A percentile compares a stretch with the other conserved stretches of the same genome.
phyloP scores from a whole-genome alignment of 2,329 filamentous ascomycete species.

The Malbranchea cinnamomea region DNA sequence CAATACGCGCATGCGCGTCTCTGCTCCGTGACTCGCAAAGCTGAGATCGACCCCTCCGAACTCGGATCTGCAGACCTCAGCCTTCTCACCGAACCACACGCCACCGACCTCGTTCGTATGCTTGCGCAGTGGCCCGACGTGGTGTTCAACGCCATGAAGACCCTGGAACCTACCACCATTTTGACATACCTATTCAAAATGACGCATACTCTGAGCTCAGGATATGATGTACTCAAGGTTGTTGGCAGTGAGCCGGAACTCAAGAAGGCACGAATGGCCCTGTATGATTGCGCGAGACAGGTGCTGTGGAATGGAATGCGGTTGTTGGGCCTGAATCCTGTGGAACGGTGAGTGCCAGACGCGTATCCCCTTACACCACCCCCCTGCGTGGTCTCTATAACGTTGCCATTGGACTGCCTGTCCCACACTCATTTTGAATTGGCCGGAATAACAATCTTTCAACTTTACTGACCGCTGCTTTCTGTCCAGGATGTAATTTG shows the following conservation, averaged over 20 bases:
- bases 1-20: constrained; percentile 49
- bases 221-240: constrained; percentile 49
- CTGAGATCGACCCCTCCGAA: constrained; percentile 32
- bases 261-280: constrained; percentile 43
- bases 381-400: too few relatives aligned
- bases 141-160: constrained; percentile 47
- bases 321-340: constrained; percentile 49
- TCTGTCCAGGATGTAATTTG: too few relatives aligned
- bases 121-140: constrained; percentile 52
- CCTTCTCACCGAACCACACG: constrained; percentile 47
- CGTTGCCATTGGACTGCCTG: too few relatives aligned
- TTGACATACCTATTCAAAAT: constrained; percentile 54
- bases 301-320: constrained; percentile 53
- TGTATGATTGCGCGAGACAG: constrained; percentile 48
- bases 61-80: constrained; percentile 42
- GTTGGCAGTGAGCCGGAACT: constrained; percentile 43
- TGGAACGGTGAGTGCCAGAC: constrained; percentile 44
- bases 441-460: too few relatives aligned
- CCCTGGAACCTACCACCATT: constrained; percentile 52
- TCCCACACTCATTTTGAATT: too few relatives aligned
- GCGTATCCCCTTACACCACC: too few relatives aligned
- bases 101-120: constrained; percentile 44
- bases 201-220: constrained; percentile 45
- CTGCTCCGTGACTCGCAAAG: constrained; percentile 44
- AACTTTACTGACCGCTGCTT: too few relatives aligned